Evolutionary conservation across 2,329 filamentous ascomycete genomes (phyloP), one percentile per base, ranked within the genome.

Genomic region (Fusarium keratoplasticum): DNA sequence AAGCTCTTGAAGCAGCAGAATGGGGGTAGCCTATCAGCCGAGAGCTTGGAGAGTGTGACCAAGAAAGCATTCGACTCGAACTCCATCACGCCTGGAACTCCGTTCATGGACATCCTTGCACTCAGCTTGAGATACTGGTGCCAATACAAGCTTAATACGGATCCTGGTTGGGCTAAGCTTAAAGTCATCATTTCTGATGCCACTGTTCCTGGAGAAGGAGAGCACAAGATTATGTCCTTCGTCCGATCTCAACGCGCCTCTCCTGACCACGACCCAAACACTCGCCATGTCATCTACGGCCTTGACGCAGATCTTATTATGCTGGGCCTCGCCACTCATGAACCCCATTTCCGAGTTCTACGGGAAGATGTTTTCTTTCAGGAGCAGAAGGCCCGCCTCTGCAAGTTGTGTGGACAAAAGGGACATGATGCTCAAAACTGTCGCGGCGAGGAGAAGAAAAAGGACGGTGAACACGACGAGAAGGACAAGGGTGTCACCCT

Each of bases 141-240:
- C 81, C 92, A 96, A 62, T 98, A 98, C 86, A 99, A 99, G 85
- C 90, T 98, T 75, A 98, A 97, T 83, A 98, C 95, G 29, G 96
- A 99, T 82, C 95, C 96, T 35, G 94, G 93, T 59, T 99, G 97
- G 97, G 94, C 94, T 72, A 95, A 95, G 82, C 87, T 98, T 82
- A 99, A 99, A 87, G 90, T 99, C 82, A 97, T 99, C 83, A 98
- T 99, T 76, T 99, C 96, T 10, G 96, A 99, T 86, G 96, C 96
- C 63, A 98, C 96, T 44, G 95, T 99, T 42, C 96, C 96, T 64
- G 96, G 96, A 81, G 96, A 99, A 85, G 96, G 96, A 81, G 96
- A 99, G 85, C 96, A 99, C 84, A 99, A 99, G 84, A 98, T 99
- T 80, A 99, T 99, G 96, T 92, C 96, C 77, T 99, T 98, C 82